phyloP scores from a whole-genome alignment of 2,329 filamentous ascomycete species.

The Penicillium brevicompactum region DNA sequence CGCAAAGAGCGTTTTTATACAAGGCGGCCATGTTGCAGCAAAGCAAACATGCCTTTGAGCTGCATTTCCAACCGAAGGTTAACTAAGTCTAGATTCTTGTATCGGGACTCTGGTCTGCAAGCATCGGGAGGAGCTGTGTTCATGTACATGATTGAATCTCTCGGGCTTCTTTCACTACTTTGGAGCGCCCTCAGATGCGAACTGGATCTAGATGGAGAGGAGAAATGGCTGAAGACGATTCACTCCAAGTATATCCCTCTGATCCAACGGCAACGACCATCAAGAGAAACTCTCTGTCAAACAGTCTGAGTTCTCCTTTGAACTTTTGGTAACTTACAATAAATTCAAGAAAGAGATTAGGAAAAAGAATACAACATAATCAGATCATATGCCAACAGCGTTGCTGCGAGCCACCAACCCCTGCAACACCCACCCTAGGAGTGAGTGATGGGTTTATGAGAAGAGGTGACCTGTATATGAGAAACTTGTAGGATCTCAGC shows the following conservation, averaged over 20 bases:
- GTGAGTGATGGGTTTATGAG: too few relatives aligned
- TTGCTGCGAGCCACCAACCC: background rate
- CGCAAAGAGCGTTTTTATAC: too few relatives aligned
- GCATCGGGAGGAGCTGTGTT: background rate
- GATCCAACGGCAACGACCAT: background rate
- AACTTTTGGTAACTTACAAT: background rate
- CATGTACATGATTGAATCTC: too few relatives aligned
- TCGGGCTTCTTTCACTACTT: background rate
- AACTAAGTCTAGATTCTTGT: background rate
- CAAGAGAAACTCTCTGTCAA: too few relatives aligned
- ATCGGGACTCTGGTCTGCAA: background rate
- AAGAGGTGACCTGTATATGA: too few relatives aligned
- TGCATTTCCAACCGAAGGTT: background rate
- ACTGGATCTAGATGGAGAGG: background rate
- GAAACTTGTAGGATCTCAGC: too few relatives aligned
- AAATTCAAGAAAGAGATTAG: background rate
- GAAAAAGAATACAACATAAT: background rate
- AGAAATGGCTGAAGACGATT: background rate
- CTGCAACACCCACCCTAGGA: background rate
- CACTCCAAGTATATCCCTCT: background rate
- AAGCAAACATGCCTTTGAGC: background rate
- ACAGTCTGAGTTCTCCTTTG: background rate
- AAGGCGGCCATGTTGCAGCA: too few relatives aligned
- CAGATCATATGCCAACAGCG: background rate
- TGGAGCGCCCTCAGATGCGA: background rate